Percentiles rank a stretch among this genome's conserved stretches.
Evolutionary conservation across 2,329 filamentous ascomycete genomes (phyloP).

Genomic region (Aspergillus latus): DNA sequence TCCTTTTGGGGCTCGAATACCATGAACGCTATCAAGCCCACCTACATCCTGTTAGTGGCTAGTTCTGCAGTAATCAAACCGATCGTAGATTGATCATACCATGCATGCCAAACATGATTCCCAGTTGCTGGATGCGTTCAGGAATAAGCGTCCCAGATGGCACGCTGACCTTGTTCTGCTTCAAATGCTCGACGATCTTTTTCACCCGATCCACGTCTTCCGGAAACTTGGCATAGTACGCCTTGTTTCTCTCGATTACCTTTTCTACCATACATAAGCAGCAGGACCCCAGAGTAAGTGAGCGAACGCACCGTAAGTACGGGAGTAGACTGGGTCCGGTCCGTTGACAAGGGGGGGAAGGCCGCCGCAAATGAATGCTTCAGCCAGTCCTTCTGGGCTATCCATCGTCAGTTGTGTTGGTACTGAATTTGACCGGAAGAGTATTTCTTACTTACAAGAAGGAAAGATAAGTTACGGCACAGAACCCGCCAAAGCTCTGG

Average conservation of each 20-base stretch:
- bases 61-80: neutral
- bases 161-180: slow-evolving; percentile 61
- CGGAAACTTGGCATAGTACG: slow-evolving; percentile 82
- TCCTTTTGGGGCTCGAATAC: slow-evolving; percentile 29
- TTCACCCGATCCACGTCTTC: slow-evolving; percentile 71
- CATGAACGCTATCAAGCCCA: slow-evolving; percentile 72
- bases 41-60: slow-evolving; percentile 39
- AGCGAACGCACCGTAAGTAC: slow-evolving; percentile 56
- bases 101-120: slow-evolving; percentile 75
- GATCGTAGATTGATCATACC: slow-evolving; percentile 41
- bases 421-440: too few species aligned
- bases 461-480: slow-evolving; percentile 78
- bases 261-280: slow-evolving; percentile 47
- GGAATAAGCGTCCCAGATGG: slow-evolving; percentile 72
- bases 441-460: slow-evolving; percentile 52
- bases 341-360: slow-evolving; percentile 72
- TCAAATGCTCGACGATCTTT: slow-evolving; percentile 64
- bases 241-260: slow-evolving; percentile 70
- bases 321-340: slow-evolving; percentile 72
- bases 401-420: slow-evolving; percentile 1
- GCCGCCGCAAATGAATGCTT: slow-evolving; percentile 82
- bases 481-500: slow-evolving; percentile 91
- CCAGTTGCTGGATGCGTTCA: slow-evolving; percentile 72
- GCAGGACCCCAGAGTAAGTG: neutral
- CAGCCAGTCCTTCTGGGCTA: slow-evolving; percentile 71